Evolutionary conservation across 148 eudicot genomes (phyloP), one percentile per base, ranked within the genome.

Genomic region (Linanthus parryae): DNA sequence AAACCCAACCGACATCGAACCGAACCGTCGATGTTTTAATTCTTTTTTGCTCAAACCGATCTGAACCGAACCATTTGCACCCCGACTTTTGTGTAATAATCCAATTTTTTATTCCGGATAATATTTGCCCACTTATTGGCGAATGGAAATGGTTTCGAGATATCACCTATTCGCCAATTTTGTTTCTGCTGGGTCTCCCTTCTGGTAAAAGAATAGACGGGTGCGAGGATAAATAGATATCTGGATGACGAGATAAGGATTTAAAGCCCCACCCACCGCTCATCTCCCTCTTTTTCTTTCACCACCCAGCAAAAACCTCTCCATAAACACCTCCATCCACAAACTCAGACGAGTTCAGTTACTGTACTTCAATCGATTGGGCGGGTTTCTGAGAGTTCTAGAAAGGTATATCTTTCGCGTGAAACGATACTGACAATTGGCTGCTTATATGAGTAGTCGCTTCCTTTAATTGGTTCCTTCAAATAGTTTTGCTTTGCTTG

Each of bases 181-280:
- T n/a, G n/a, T n/a, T n/a, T n/a, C n/a, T n/a, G n/a, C n/a, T n/a
- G n/a, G n/a, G n/a, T n/a, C n/a, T n/a, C n/a, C n/a, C n/a, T n/a
- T n/a, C n/a, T n/a, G n/a, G n/a, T n/a, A n/a, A n/a, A n/a, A n/a
- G n/a, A n/a, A n/a, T n/a, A n/a, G n/a, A n/a, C n/a, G n/a, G n/a
- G n/a, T n/a, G n/a, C n/a, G n/a, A n/a, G n/a, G n/a, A 29, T 36
- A 37, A 26, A 54, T 33, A 19, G 62, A 49, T 44, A 51, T 24
- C 24, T 12, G 15, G 19, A 44, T 4, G 58, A 71, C 44, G 75
- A 71, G 87, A 80, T 80, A 75, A 80, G 81, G 77, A 72, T 62
- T 70, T 73, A 35, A 71, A 61, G 67, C 54, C 67, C 34, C 63
- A 46, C 65, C 70, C 58, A 48, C 69, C 64, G 55, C 65, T 29